phyloP scores from a whole-genome alignment of 2,329 filamentous ascomycete species.

The Microsporum ferrugineum region DNA sequence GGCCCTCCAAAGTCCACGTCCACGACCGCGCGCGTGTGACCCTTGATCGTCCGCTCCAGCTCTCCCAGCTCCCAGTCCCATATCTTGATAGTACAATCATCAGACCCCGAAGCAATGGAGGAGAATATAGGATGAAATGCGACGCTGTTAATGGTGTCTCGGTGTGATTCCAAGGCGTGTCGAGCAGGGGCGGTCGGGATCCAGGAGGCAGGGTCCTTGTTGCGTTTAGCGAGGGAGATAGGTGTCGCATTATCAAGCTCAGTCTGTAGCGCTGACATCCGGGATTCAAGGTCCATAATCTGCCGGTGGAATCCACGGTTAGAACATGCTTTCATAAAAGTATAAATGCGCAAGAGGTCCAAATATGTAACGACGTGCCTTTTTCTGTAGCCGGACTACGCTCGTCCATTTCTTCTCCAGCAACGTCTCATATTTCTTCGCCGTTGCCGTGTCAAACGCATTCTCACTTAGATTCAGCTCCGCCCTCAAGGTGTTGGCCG shows the following conservation, averaged over 20 bases:
- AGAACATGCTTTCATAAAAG: not conserved
- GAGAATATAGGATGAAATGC: constrained; percentile 90
- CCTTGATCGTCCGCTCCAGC: constrained; percentile 79
- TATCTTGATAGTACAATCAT: constrained; percentile 89
- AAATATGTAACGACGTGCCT: constrained; percentile 43
- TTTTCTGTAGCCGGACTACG: constrained; percentile 87
- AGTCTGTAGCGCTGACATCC: constrained; percentile 59
- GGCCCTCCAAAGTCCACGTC: constrained; percentile 87
- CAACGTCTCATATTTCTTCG: constrained; percentile 88
- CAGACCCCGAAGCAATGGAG: constrained; percentile 77
- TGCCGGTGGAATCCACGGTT: constrained; percentile 26
- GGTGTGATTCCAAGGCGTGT: constrained; percentile 73
- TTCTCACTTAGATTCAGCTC: constrained; percentile 58
- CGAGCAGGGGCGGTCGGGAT: constrained; percentile 71
- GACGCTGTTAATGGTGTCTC: constrained; percentile 69
- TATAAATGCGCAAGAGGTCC: not conserved
- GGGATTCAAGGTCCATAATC: constrained; percentile 88
- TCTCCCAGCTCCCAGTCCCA: constrained; percentile 96
- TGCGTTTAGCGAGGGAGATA: constrained; percentile 62
- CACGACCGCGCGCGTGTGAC: constrained; percentile 76
- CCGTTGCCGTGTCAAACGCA: constrained; percentile 62
- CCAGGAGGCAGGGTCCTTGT: constrained; percentile 77
- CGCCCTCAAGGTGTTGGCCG: constrained; percentile 59
- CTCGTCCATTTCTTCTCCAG: constrained; percentile 99
- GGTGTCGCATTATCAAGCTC: constrained; percentile 79